Percentiles rank a stretch among this genome's conserved stretches.
phyloP scores from a whole-genome alignment of 495 filamentous ascomycete species.

The Glonium stellatum region DNA sequence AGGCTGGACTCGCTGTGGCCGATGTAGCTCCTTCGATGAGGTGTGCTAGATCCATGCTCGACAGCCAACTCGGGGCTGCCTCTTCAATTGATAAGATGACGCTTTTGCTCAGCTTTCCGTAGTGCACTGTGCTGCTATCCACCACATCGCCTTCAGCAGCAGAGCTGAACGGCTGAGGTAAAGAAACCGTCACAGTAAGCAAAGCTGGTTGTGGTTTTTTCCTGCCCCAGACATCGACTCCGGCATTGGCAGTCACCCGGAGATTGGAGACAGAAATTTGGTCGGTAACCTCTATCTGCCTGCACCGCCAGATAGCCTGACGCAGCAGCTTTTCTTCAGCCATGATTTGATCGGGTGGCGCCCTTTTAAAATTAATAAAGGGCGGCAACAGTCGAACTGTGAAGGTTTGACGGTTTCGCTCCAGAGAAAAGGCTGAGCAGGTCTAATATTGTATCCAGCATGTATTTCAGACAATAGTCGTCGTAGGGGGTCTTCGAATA shows the following conservation, averaged over 20 bases:
- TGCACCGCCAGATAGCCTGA: conserved; percentile 2
- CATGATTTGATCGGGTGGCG: background rate
- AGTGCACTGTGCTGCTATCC: conserved; percentile 52
- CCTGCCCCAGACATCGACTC: conserved; percentile 53
- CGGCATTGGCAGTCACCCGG: conserved; percentile 36
- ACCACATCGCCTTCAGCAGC: conserved; percentile 44
- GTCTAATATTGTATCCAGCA: too few relatives aligned
- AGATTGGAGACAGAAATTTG: conserved; percentile 46
- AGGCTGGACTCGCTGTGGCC: conserved; percentile 4
- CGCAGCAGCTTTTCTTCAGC: background rate
- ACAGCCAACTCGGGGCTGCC: conserved; percentile 3
- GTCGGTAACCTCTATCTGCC: conserved; percentile 16
- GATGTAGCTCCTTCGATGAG: background rate
- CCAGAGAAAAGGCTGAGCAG: too few relatives aligned
- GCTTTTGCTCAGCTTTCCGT: conserved; percentile 51
- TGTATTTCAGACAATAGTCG: too few relatives aligned
- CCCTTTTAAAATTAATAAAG: too few relatives aligned
- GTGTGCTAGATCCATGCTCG: conserved; percentile 4
- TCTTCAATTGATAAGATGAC: conserved; percentile 38
- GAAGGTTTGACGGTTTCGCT: too few relatives aligned
- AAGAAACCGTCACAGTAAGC: conserved; percentile 45
- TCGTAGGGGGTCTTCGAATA: too few relatives aligned
- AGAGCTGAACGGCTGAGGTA: conserved; percentile 42
- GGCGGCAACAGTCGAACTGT: too few relatives aligned
- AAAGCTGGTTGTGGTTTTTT: conserved; percentile 46